Conservation (phyloP, 495 filamentous ascomycete species). For the Neurospora intermedia region DNA sequence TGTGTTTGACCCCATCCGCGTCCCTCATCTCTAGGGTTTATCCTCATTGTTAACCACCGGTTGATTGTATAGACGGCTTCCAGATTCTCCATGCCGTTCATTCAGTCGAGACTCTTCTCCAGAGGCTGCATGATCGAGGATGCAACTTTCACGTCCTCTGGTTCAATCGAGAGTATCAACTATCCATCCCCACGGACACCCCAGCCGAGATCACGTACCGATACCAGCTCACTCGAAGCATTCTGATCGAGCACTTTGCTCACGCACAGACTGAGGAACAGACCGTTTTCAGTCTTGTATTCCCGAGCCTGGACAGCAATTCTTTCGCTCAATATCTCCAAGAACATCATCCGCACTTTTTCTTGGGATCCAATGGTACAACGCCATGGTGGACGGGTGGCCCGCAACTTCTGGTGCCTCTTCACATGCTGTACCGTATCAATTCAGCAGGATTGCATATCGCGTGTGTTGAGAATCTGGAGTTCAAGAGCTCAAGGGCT, state of each 20-base stretch:
- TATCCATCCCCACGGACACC: constrained; percentile 34
- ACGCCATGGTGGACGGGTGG: neutral
- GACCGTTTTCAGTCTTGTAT: constrained; percentile 18
- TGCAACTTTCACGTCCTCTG: constrained; percentile 63
- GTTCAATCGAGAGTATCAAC: constrained; percentile 41
- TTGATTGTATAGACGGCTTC: constrained; percentile 39
- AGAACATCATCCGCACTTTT: constrained; percentile 44
- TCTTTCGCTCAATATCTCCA: constrained; percentile 45
- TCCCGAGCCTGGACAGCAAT: constrained; percentile 17
- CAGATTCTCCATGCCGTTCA: constrained; percentile 63
- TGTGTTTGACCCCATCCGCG: constrained; percentile 10
- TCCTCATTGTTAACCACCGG: neutral
- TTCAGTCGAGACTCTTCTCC: constrained; percentile 53
- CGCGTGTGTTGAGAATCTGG: constrained; percentile 17
- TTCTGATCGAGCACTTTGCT: constrained; percentile 53
- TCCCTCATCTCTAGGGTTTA: neutral
- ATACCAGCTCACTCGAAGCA: constrained; percentile 49
- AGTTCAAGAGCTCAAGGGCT: constrained; percentile 25
- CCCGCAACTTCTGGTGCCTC: neutral
- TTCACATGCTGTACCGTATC: constrained; percentile 6
- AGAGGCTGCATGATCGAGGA: constrained; percentile 45
- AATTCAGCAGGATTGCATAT: constrained; percentile 12
- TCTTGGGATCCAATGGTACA: constrained; percentile 51
- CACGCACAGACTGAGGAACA: neutral
- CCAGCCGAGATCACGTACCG: constrained; percentile 22